phyloP scores from a whole-genome alignment of 75 land plant species.

The Cryptomeria japonica region DNA sequence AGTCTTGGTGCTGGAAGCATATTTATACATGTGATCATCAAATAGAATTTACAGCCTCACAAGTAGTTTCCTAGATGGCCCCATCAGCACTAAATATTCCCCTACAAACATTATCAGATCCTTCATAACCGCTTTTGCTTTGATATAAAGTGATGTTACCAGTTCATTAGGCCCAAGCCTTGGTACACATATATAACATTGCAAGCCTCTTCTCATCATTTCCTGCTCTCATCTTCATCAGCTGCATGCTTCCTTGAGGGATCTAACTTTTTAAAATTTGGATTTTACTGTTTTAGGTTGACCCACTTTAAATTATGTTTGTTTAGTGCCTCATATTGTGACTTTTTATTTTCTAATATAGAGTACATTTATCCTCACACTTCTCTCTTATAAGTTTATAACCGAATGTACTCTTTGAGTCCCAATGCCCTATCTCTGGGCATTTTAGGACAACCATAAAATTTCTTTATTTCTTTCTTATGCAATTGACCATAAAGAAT shows the following conservation, averaged over 20 bases:
- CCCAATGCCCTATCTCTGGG: not conserved
- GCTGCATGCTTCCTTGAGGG: not conserved
- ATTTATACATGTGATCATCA: not conserved
- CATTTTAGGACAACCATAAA: not conserved
- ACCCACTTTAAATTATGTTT: not conserved
- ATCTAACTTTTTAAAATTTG: not conserved
- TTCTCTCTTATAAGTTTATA: not conserved
- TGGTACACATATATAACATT: not conserved
- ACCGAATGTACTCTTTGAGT: not conserved
- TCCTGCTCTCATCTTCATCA: not conserved
- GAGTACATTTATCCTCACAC: not conserved
- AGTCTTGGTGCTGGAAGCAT: not conserved
- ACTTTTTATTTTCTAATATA: no score
- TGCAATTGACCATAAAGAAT: not conserved
- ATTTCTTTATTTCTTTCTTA: not conserved
- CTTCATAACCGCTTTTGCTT: not conserved
- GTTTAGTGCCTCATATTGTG: not conserved
- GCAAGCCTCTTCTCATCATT: not conserved
- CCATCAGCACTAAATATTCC: not conserved
- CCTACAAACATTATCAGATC: not conserved
- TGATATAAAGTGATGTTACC: not conserved
- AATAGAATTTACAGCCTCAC: not conserved
- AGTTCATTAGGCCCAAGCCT: not conserved
- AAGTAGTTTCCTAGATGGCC: not conserved
- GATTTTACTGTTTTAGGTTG: no score